Base-by-base conservation (phyloP, 2,329 filamentous ascomycete species). In the Fusarium scirpi region DNA sequence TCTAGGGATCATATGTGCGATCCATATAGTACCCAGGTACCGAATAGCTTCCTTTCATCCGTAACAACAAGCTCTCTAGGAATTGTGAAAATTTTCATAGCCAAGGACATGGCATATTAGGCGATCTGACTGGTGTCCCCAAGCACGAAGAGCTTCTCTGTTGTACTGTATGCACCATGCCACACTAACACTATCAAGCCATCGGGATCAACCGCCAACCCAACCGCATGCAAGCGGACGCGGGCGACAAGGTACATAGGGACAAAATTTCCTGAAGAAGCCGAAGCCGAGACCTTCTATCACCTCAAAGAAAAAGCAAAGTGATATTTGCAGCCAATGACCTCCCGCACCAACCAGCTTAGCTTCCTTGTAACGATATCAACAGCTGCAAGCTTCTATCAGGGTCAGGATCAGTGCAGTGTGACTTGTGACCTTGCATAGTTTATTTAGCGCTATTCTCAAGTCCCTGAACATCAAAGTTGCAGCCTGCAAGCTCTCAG, bases 291-390 rank as follows among this genome's bases (percentile, higher is more conserved):
- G 64, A 58, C 68, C 54, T 53, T 57, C 48, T 32, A 29, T 24
- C 49, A 34, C 27, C 55, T 38, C 43, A 47, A 38, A 32, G 41
- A 57, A 67, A 72, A 72, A 72, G 59, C 63, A 72, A 72, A 41
- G 46, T 57, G 24, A 41, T 52, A 44, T 45, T 53, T 56, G 48
- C 41, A 59, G 54, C 41, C 62, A 61, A 70, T 72, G 62, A 44
- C 45, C 25, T 67, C 57, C 47, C 62, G 58, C 65, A 51, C 67
- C 59, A 72, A 68, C 70, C 59, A 72, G 58, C 66, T 68, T 55
- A 41, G 63, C 47, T 54, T 38, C 56, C 56, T 53, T 69, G 51
- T 47, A 57, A 47, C n/a, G 58, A 49, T 32, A 69, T 41, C 60
- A 65, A 54, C 24, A 53, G 34, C 51, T 63, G 51, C 58, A 58